These are phyloP conservation scores for Neurospora discreta DNA, from an alignment of 495 filamentous ascomycete genomes.

Conservation along the genomic window DNA sequence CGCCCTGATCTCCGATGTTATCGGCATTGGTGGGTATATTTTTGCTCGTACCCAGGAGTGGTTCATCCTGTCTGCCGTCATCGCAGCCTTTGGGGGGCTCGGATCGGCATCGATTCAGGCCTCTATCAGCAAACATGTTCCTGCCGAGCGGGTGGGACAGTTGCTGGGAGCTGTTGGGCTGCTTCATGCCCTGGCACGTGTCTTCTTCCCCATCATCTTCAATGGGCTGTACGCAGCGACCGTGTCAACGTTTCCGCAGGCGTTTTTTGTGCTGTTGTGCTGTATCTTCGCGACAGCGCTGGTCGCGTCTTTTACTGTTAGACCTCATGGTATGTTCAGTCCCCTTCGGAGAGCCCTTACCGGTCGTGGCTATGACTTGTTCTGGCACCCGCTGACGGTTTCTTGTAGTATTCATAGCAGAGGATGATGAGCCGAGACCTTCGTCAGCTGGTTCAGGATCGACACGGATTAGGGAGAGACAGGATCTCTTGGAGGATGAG, in stretches of 20 bases:
- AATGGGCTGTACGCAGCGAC: constrained; percentile 78
- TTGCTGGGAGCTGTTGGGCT: constrained; percentile 79
- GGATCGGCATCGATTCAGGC: constrained; percentile 74
- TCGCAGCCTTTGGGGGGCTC: constrained; percentile 71
- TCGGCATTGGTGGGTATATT: constrained; percentile 67
- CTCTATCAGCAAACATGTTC: constrained; percentile 81
- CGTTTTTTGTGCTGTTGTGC: constrained; percentile 68
- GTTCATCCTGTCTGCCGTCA: constrained; percentile 54
- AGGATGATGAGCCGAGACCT: constrained; percentile 7
- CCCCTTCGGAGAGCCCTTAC: not conserved
- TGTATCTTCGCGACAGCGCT: constrained; percentile 56
- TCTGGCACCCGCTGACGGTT: not conserved
- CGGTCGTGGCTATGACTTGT: not conserved
- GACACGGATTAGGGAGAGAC: not conserved
- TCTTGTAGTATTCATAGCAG: constrained; percentile 12
- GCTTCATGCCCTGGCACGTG: constrained; percentile 68
- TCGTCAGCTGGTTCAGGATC: not conserved
- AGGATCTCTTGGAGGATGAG: constrained; percentile 16
- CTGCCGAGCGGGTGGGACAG: constrained; percentile 66
- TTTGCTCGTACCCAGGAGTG: constrained; percentile 43
- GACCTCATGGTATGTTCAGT: constrained; percentile 54
- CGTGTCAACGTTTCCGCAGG: constrained; percentile 63
- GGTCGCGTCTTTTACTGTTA: constrained; percentile 54
- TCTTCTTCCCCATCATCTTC: constrained; percentile 70
- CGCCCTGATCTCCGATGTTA: constrained; percentile 65